These are phyloP conservation scores for Melocanna baccifera DNA, from an alignment of 176 grass and related monocot genomes.

Conservation along the genomic window DNA sequence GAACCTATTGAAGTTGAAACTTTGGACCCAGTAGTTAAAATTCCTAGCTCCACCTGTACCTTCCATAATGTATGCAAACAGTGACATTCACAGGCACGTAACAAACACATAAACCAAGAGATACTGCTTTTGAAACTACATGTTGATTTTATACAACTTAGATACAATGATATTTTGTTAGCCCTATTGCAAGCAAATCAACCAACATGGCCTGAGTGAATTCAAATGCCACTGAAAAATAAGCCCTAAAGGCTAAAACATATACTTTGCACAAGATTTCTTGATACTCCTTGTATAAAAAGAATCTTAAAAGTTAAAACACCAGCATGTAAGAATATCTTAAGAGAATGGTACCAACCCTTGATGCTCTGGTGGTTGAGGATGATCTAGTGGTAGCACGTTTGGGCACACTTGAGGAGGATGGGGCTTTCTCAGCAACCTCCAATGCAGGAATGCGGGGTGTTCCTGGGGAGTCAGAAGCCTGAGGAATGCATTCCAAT, in stretches of 20 bases:
- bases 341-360: slow-evolving; percentile 42
- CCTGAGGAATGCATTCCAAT: slow-evolving; percentile 56
- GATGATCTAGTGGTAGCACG: slow-evolving; percentile 48
- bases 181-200: background rate
- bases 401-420: slow-evolving; percentile 54
- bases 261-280: background rate
- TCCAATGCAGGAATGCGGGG: slow-evolving; percentile 52
- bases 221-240: background rate
- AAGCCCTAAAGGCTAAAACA: background rate
- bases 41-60: background rate
- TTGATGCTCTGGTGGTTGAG: slow-evolving; percentile 80
- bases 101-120: background rate
- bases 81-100: background rate
- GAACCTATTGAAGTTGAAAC: background rate
- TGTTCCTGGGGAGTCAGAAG: slow-evolving; percentile 90
- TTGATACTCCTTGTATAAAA: background rate
- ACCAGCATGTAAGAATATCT: background rate
- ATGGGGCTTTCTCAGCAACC: slow-evolving; percentile 49
- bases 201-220: background rate
- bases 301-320: slow-evolving; percentile 29
- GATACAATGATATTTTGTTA: background rate
- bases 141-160: background rate
- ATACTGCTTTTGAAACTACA: background rate
- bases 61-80: background rate
- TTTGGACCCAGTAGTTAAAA: background rate